These are phyloP conservation scores for Eucalyptus rudis DNA, from an alignment of 345 rosid genomes.

Conservation along the genomic window DNA sequence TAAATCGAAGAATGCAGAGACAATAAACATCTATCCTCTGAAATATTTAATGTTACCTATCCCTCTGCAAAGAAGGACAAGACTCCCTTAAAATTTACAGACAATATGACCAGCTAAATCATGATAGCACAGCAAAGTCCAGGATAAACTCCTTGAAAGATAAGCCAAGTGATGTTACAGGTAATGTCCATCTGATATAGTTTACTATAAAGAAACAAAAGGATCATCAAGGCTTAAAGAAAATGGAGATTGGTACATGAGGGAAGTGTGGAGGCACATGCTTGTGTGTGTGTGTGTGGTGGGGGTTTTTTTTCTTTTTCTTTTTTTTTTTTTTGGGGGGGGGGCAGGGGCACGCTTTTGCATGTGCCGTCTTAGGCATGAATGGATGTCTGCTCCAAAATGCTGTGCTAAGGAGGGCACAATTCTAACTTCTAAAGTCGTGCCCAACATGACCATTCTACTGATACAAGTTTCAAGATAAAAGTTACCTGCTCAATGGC, in stretches of 20 bases:
- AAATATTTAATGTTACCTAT: neutral
- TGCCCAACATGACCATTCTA: neutral
- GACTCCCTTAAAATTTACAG: neutral
- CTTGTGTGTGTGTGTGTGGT: neutral
- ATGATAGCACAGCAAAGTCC: neutral
- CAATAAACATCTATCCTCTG: neutral
- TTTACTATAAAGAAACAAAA: neutral
- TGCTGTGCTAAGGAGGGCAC: neutral
- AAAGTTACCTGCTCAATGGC: slow-evolving; percentile 83
- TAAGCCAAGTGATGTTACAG: neutral
- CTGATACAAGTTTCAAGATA: neutral
- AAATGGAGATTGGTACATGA: neutral
- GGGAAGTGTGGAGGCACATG: neutral
- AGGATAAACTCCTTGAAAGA: neutral
- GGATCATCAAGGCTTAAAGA: neutral
- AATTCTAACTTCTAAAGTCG: neutral
- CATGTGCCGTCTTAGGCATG: neutral
- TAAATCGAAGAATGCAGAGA: neutral
- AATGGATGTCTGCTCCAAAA: neutral
- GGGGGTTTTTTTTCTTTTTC: neutral
- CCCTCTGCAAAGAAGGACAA: neutral
- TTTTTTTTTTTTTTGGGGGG: too few relatives aligned
- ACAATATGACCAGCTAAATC: neutral
- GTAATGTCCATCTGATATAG: neutral
- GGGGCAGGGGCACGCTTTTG: neutral